A percentile compares a stretch with the other conserved stretches of the same genome.
Evolutionary conservation across 192 early-diverging fungal genomes (phyloP).

Genomic region (Geranomyces variabilis): DNA sequence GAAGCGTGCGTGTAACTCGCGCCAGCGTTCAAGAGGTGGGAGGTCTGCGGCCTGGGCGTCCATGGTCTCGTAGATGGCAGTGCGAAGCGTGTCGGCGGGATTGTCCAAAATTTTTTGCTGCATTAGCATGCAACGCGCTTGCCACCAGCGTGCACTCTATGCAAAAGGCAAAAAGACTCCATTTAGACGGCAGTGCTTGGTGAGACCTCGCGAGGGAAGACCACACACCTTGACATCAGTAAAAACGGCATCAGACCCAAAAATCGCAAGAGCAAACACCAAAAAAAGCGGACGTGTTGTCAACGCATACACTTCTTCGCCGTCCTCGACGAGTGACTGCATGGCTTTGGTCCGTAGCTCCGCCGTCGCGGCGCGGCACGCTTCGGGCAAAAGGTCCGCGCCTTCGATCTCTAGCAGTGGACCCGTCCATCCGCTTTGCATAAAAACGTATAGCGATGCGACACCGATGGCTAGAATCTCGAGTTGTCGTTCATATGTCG

Average conservation of each 20-base stretch:
- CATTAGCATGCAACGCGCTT: slow-evolving; percentile 67
- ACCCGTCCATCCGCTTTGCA: slow-evolving; percentile 90
- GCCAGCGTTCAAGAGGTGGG: not conserved
- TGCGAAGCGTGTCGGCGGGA: slow-evolving; percentile 59
- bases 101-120: slow-evolving; percentile 81
- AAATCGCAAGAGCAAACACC: slow-evolving; percentile 63
- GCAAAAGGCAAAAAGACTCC: not conserved
- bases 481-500: slow-evolving; percentile 21
- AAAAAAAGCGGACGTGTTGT: slow-evolving; percentile 71
- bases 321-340: slow-evolving; percentile 65
- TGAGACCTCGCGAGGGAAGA: slow-evolving; percentile 13
- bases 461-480: slow-evolving; percentile 62
- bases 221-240: slow-evolving; percentile 20
- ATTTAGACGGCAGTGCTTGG: too few relatives aligned
- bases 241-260: slow-evolving; percentile 57
- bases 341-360: slow-evolving; percentile 35
- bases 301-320: slow-evolving; percentile 84
- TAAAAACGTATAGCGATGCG: slow-evolving; percentile 77
- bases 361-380: not conserved
- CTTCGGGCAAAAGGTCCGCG: slow-evolving; percentile 59
- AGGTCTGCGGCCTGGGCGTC: slow-evolving; percentile 26
- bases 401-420: slow-evolving; percentile 69
- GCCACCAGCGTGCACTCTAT: slow-evolving; percentile 73
- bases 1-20: slow-evolving; percentile 63
- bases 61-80: slow-evolving; percentile 43